Conservation (phyloP, 441 rosid genomes). For the Pelargonium cotyledonis region DNA sequence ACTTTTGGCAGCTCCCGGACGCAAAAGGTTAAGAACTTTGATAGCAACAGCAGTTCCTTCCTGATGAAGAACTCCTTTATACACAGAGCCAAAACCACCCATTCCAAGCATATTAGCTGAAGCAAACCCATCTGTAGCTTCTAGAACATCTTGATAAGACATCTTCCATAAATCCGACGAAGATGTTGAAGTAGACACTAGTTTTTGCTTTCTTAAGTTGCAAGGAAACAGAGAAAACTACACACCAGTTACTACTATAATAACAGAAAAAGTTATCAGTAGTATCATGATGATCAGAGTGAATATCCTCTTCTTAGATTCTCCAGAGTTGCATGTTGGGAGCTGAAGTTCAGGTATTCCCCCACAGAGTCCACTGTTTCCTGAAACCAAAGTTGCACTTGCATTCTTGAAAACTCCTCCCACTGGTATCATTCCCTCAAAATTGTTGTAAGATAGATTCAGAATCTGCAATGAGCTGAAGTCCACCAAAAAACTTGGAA, state of each 20-base stretch:
- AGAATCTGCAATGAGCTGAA: constrained; percentile 4
- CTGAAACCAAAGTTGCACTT: constrained; percentile 12
- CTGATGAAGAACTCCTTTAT: no score
- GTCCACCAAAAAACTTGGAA: constrained; percentile 18
- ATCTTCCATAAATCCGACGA: background rate
- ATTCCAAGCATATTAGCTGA: background rate
- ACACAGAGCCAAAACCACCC: no score
- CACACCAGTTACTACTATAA: background rate
- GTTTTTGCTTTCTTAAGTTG: background rate
- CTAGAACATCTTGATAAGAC: constrained; percentile 6
- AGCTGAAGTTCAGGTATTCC: constrained; percentile 23
- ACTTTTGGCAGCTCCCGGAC: no score
- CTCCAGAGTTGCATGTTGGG: constrained; percentile 13
- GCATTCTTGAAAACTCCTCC: constrained; percentile 27
- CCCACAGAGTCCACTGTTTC: constrained; percentile 27
- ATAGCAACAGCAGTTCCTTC: no score
- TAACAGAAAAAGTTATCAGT: no score
- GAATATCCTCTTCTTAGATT: background rate
- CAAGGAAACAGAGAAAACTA: background rate
- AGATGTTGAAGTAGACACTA: background rate
- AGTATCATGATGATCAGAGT: no score
- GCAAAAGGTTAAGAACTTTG: no score
- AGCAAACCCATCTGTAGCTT: constrained; percentile 13
- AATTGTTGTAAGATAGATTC: constrained; percentile 25
- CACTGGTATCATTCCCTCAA: constrained; percentile 22